These are phyloP conservation scores for Talaromyces sp. DNA, from an alignment of 2,329 filamentous ascomycete genomes.

Conservation along the genomic window DNA sequence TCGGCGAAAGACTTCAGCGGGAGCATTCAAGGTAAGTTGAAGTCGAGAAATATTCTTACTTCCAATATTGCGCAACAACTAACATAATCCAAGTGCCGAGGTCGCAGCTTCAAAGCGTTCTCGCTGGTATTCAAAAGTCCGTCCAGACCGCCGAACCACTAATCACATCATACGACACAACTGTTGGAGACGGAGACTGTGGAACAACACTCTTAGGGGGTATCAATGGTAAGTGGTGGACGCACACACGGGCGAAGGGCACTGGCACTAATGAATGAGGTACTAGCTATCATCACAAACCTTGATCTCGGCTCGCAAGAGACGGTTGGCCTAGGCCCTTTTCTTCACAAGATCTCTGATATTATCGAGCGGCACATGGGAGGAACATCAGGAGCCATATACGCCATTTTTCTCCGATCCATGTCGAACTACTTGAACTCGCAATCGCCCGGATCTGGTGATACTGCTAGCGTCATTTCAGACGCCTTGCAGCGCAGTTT, in stretches of 20 bases:
- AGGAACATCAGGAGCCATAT: slow-evolving; percentile 62
- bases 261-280: not conserved
- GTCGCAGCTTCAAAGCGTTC: not conserved
- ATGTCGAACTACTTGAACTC: not conserved
- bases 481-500: not conserved
- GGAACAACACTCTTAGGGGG: slow-evolving; percentile 57
- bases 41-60: not conserved
- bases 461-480: not conserved
- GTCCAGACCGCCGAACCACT: slow-evolving; percentile 37
- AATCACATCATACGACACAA: slow-evolving; percentile 58
- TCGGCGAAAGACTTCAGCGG: not conserved
- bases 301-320: not conserved
- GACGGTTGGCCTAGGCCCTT: not conserved
- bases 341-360: slow-evolving; percentile 27
- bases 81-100: not conserved
- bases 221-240: slow-evolving; percentile 35
- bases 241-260: not conserved
- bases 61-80: slow-evolving; percentile 44
- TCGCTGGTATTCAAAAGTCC: not conserved
- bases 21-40: not conserved
- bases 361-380: slow-evolving; percentile 60
- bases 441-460: not conserved
- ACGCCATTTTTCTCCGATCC: slow-evolving; percentile 26
- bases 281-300: not conserved
- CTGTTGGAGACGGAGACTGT: slow-evolving; percentile 63